phyloP scores from a whole-genome alignment of 2,329 filamentous ascomycete species.

The Cladosporium sp. region DNA sequence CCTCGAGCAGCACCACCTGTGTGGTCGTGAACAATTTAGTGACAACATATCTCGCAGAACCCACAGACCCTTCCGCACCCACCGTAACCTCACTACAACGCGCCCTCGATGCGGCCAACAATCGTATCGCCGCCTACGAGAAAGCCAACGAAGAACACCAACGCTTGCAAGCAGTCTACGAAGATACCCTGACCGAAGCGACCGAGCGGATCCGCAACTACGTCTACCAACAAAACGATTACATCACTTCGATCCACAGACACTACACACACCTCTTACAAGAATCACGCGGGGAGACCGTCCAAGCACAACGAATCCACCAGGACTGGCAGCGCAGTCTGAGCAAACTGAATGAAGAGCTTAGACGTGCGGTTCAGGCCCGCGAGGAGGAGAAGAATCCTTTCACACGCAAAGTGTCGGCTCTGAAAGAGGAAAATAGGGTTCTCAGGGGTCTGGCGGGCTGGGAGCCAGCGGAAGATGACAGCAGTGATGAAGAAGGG shows the following conservation, averaged over 20 bases:
- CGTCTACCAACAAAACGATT: slow-evolving; percentile 38
- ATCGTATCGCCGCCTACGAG: slow-evolving; percentile 27
- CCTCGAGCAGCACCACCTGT: neutral
- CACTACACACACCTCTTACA: slow-evolving; percentile 46
- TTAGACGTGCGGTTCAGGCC: slow-evolving; percentile 36
- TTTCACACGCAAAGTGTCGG: slow-evolving; percentile 35
- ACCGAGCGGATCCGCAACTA: slow-evolving; percentile 31
- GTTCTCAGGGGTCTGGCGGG: slow-evolving; percentile 42
- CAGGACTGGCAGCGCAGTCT: slow-evolving; percentile 47
- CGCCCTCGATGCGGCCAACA: slow-evolving; percentile 23
- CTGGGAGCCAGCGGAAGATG: slow-evolving; percentile 43
- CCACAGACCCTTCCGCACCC: slow-evolving; percentile 19
- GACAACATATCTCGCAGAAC: slow-evolving; percentile 14
- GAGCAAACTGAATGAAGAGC: slow-evolving; percentile 39
- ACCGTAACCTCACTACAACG: slow-evolving; percentile 28
- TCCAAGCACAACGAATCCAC: slow-evolving; percentile 45
- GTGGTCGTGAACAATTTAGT: neutral
- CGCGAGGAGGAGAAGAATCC: slow-evolving; percentile 35
- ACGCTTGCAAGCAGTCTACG: slow-evolving; percentile 34
- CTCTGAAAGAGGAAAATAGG: slow-evolving; percentile 46
- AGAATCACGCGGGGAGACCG: slow-evolving; percentile 39
- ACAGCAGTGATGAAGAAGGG: slow-evolving; percentile 30
- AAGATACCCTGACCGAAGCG: slow-evolving; percentile 34
- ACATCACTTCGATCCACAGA: slow-evolving; percentile 42
- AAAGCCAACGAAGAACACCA: slow-evolving; percentile 23